phyloP scores from a whole-genome alignment of 805 yeast genomes.

The Candida awuae region DNA sequence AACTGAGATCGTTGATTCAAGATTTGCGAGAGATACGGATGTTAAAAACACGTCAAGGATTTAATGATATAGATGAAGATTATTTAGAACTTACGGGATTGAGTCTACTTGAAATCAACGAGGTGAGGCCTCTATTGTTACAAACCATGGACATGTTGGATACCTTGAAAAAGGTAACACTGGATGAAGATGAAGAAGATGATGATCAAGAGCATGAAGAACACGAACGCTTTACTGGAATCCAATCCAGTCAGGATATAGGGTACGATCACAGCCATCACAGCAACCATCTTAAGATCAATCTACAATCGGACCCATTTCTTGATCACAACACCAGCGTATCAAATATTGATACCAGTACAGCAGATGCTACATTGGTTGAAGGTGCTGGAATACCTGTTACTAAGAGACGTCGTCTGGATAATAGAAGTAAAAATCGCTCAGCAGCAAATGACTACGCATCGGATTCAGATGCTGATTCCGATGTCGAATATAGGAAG shows the following conservation, averaged over 20 bases:
- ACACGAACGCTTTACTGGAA: not conserved
- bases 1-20: conserved; percentile 61
- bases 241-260: not conserved
- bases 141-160: conserved; percentile 73
- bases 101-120: conserved; percentile 80
- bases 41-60: conserved; percentile 74
- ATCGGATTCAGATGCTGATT: not conserved
- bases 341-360: not conserved
- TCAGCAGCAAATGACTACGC: not conserved
- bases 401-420: conserved; percentile 4
- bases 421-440: not conserved
- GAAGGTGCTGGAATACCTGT: not conserved
- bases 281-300: not conserved
- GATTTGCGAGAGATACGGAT: conserved; percentile 79
- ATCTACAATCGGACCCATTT: not conserved
- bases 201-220: conserved; percentile 1
- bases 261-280: not conserved
- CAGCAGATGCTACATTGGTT: not conserved
- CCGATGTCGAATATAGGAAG: conserved; percentile 6
- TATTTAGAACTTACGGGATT: conserved; percentile 78
- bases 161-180: conserved; percentile 36
- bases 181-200: conserved; percentile 9
- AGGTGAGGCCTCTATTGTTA: conserved; percentile 74
- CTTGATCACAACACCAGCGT: not conserved
- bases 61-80: conserved; percentile 68